phyloP scores from a whole-genome alignment of 257 asterid genomes.

The Scutellaria galericulata region DNA sequence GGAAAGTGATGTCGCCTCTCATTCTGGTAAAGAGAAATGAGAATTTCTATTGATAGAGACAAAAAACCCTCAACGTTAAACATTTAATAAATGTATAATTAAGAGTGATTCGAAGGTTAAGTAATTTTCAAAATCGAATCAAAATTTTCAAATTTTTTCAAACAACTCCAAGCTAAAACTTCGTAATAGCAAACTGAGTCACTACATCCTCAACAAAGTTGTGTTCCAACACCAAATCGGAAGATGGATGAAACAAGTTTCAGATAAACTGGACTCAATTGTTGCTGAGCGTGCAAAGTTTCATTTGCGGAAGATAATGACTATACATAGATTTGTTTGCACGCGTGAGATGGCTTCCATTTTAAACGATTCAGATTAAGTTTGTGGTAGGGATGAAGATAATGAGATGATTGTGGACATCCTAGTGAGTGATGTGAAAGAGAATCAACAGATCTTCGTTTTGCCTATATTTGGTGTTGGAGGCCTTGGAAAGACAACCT shows the following conservation, averaged over 20 bases:
- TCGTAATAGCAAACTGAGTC: not conserved
- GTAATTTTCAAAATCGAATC: no score
- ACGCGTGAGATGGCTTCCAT: conserved; percentile 44
- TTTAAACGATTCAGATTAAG: conserved; percentile 22
- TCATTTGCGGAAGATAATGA: not conserved
- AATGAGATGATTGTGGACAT: conserved; percentile 34
- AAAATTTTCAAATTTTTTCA: no score
- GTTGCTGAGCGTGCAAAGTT: not conserved
- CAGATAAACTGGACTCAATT: conserved; percentile 10
- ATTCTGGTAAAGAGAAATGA: no score
- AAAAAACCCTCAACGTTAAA: no score
- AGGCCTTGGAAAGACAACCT: conserved; percentile 37
- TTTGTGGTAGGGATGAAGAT: conserved; percentile 40
- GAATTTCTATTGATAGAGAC: no score
- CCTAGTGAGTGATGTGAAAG: no score
- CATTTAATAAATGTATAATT: no score
- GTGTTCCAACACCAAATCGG: conserved; percentile 8
- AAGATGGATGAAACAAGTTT: conserved; percentile 26
- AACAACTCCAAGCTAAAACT: no score
- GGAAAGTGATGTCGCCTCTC: no score
- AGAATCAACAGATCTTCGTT: no score
- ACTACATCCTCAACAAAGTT: not conserved
- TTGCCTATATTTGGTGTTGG: conserved; percentile 27
- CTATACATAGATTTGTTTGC: not conserved
- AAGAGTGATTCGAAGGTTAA: no score